Conservation (phyloP, 75 land plant genomes). For the Larix kaempferi region DNA sequence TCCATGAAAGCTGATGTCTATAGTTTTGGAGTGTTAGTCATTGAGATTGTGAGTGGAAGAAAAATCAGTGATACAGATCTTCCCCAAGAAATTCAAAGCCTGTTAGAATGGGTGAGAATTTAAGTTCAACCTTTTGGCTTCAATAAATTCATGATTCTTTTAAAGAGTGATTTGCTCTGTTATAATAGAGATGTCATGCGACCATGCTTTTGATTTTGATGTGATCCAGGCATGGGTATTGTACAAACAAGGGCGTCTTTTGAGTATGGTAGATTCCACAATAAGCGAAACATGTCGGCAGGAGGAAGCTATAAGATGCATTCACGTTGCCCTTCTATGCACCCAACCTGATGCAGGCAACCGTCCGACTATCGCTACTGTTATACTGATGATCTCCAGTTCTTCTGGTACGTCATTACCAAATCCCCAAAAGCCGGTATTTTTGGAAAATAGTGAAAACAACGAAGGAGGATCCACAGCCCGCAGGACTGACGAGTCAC, state of each 20-base stretch:
- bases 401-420: neutral
- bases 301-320: conserved; percentile 7
- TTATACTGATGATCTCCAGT: conserved; percentile 8
- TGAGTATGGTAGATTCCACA: neutral
- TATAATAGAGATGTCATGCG: neutral
- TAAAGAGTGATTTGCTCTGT: neutral
- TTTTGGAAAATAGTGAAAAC: neutral
- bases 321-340: conserved; percentile 13
- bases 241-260: neutral
- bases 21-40: conserved; percentile 16
- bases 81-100: neutral
- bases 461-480: neutral
- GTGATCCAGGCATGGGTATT: neutral
- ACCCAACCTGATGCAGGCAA: neutral
- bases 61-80: conserved; percentile 2
- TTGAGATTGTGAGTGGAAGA: conserved; percentile 17
- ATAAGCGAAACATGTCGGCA: neutral
- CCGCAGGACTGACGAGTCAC: too few species aligned
- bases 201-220: neutral
- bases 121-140: neutral
- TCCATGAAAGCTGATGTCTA: conserved; percentile 15
- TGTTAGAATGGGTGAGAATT: conserved; percentile 6
- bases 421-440: conserved; percentile 7
- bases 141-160: neutral
- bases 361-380: conserved; percentile 7